These are phyloP conservation scores for Dittrichia graveolens DNA, from an alignment of 129 eudicot species.

Conservation along the genomic window DNA sequence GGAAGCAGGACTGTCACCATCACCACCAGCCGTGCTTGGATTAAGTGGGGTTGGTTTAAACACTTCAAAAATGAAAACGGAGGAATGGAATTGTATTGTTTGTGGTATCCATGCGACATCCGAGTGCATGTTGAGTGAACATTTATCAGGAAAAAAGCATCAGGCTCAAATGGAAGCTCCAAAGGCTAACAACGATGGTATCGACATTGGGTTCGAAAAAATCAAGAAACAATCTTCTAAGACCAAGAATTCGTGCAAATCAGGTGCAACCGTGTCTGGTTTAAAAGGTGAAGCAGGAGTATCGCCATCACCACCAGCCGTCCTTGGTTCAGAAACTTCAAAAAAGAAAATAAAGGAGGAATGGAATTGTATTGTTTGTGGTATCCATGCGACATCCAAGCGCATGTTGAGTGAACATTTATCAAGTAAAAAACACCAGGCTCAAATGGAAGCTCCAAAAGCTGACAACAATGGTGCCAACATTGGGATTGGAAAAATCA, in stretches of 20 bases:
- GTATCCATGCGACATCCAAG: too few relatives aligned
- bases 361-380: too few relatives aligned
- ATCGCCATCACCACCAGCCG: too few relatives aligned
- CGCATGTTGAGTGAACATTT: background rate
- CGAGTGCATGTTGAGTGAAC: constrained; percentile 45
- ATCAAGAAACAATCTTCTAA: background rate
- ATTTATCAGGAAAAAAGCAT: constrained; percentile 61
- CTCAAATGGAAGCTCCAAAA: constrained; percentile 35
- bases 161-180: constrained; percentile 47
- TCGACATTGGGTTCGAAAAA: background rate
- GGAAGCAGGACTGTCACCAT: too few relatives aligned
- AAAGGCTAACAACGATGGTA: background rate
- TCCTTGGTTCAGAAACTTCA: too few relatives aligned
- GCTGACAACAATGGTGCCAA: background rate
- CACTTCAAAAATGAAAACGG: background rate
- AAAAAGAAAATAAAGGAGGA: too few relatives aligned
- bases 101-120: constrained; percentile 37
- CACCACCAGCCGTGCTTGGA: too few relatives aligned
- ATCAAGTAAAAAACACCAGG: background rate
- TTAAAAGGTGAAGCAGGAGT: too few relatives aligned
- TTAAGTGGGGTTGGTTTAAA: background rate
- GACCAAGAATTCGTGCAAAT: background rate
- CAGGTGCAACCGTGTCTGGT: too few relatives aligned
- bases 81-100: constrained; percentile 53
- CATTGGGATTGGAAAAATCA: background rate